Evolutionary conservation across 805 yeast genomes (phyloP), one percentile per base, ranked within the genome.

Genomic region (Hanseniaspora jakobsenii): DNA sequence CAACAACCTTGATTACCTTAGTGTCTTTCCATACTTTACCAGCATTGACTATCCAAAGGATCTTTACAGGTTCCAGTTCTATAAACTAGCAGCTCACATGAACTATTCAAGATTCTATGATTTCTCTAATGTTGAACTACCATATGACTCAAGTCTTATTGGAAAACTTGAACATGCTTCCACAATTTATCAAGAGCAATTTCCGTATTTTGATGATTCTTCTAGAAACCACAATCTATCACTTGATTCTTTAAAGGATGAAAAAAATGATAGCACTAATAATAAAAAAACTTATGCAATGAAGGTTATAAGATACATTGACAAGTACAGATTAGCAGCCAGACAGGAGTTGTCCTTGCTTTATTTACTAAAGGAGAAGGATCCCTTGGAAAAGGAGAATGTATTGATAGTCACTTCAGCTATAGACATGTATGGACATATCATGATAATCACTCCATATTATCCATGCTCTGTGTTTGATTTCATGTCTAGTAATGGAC

Each of bases 261-360:
- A 27, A 27, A 18, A 6, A 27, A 27, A n/a, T n/a, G n/a, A 3
- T 13, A 27, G 21, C 17, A 19, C 13, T 14, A 19, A 34, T 22
- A 16, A 34, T 4, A 23, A 34, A 6, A 14, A 40, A 14, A 26
- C 28, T 1, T 41, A 18, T 41, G 99, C 99, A 1, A 81, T 91
- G 49, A 91, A 91, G 60, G 82, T 91, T 49, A 91, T 91, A 40
- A 70, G 94, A 47, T 84, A 95, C 17, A 81, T 91, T 19, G 94
- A 86, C 19, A 84, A 93, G 65, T 91, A 91, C 61, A 71, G 97
- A 45, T 96, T 87, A 56, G 98, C 98, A 3, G 84, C 95, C 12
- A 83, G 81, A 61, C 85, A 87, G 46, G 99, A 91, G 64, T 67
- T 91, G 21, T 66, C 97, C 38, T 85, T 91, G 10, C 65, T 91